Conservation (phyloP, 2,329 filamentous ascomycete species). For the Talaromyces sp. region DNA sequence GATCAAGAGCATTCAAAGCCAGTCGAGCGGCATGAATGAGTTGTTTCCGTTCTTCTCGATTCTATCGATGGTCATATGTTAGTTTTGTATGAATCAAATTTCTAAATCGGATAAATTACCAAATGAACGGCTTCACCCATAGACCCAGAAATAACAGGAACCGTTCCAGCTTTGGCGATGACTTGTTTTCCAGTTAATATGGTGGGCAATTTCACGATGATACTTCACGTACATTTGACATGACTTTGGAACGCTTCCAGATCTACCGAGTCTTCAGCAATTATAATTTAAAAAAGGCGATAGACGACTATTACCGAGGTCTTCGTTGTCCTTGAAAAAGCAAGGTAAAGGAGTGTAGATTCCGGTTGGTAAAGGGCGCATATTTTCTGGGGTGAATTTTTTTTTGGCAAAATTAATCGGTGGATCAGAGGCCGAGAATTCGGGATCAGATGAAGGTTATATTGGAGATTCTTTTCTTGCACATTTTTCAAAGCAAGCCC, state of each 20-base stretch:
- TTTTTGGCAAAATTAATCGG: not conserved
- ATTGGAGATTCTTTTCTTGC: too few relatives aligned
- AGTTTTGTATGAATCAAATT: not conserved
- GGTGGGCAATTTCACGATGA: not conserved
- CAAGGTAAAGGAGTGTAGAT: constrained; percentile 1
- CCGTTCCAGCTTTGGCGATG: not conserved
- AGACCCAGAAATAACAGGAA: not conserved
- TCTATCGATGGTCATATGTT: not conserved
- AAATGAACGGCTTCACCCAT: constrained; percentile 3
- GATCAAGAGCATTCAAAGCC: not conserved
- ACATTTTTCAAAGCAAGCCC: too few relatives aligned
- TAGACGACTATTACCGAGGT: not conserved
- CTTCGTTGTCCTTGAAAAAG: not conserved
- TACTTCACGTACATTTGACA: not conserved
- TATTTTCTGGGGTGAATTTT: not conserved
- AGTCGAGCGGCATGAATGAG: not conserved
- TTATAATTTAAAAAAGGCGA: too few relatives aligned
- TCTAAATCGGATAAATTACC: not conserved
- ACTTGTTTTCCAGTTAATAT: not conserved
- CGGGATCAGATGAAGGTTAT: too few relatives aligned
- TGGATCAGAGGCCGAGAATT: too few relatives aligned
- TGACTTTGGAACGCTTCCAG: constrained; percentile 1
- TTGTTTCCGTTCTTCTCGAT: not conserved
- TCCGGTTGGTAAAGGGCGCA: constrained; percentile 1
- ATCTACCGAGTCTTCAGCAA: not conserved